phyloP scores from a whole-genome alignment of 2,329 filamentous ascomycete genomes.

The Monilinia fructigena region DNA sequence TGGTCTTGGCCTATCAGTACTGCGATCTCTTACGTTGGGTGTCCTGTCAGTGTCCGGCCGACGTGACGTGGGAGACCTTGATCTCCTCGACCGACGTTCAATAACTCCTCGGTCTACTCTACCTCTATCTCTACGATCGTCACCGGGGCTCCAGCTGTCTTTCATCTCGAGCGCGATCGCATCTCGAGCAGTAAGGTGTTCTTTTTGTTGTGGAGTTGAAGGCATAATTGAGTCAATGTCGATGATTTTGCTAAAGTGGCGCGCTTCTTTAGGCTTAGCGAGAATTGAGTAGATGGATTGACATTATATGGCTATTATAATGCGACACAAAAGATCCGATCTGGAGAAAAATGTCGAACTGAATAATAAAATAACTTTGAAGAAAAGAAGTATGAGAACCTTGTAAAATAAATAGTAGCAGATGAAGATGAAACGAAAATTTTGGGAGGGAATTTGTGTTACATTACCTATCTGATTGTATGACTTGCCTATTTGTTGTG shows the following conservation, averaged over 20 bases:
- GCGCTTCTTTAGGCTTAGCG: constrained; percentile 25
- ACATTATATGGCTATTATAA: constrained; percentile 21
- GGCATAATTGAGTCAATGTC: constrained; percentile 23
- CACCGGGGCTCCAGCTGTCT: constrained; percentile 45
- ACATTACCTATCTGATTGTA: constrained; percentile 25
- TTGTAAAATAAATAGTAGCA: constrained; percentile 2
- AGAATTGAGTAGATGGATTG: constrained; percentile 25
- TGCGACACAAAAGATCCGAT: constrained; percentile 20
- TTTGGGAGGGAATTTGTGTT: constrained; percentile 20
- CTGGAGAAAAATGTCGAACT: constrained; percentile 4
- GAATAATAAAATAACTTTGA: not conserved
- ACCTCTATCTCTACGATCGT: constrained; percentile 46
- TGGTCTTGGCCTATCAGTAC: constrained; percentile 36
- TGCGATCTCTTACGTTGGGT: constrained; percentile 37
- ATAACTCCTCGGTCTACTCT: constrained; percentile 43
- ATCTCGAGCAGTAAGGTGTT: constrained; percentile 37
- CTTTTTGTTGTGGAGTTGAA: constrained; percentile 21
- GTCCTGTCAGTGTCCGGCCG: constrained; percentile 40
- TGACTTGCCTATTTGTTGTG: constrained; percentile 20
- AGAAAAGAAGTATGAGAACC: not conserved
- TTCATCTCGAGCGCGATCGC: constrained; percentile 42
- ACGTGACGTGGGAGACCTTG: constrained; percentile 41
- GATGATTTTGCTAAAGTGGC: constrained; percentile 26
- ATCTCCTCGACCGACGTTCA: constrained; percentile 39
- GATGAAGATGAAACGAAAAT: constrained; percentile 11